Evolutionary conservation across 768 basidiomycete species (phyloP).

Genomic region (Termitomyces sp.): DNA sequence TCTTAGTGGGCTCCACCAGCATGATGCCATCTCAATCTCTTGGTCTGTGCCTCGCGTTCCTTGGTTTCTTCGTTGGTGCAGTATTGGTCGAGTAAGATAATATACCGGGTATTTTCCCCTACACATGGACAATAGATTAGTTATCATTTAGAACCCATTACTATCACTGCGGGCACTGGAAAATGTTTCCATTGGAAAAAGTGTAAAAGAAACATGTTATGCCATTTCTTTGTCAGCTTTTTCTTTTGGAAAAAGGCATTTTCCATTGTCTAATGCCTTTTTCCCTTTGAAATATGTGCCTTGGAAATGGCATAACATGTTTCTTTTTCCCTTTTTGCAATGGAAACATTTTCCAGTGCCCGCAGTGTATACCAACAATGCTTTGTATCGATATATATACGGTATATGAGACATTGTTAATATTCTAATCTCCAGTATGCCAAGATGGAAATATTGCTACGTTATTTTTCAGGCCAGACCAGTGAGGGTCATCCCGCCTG

Average conservation of each 20-base stretch:
- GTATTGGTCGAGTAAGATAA: conserved; percentile 3
- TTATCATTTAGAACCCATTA: neutral
- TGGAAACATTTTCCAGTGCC: too few relatives aligned
- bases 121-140: neutral
- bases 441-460: neutral
- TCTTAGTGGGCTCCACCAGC: neutral
- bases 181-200: too few relatives aligned
- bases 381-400: neutral
- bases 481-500: neutral
- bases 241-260: too few relatives aligned
- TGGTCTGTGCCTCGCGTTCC: conserved; percentile 3
- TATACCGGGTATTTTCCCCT: neutral
- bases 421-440: neutral
- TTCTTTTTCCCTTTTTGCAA: too few relatives aligned
- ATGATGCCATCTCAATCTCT: conserved; percentile 1
- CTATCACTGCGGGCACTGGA: too few relatives aligned
- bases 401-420: neutral
- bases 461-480: conserved; percentile 1
- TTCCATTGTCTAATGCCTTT: too few relatives aligned
- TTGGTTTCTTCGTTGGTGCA: conserved; percentile 7
- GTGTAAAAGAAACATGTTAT: too few relatives aligned
- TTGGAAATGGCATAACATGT: too few relatives aligned
- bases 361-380: neutral
- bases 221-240: too few relatives aligned
- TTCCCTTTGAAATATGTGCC: too few relatives aligned